Base-by-base conservation (phyloP, 345 rosid genomes). In the Eucalyptus pumila region DNA sequence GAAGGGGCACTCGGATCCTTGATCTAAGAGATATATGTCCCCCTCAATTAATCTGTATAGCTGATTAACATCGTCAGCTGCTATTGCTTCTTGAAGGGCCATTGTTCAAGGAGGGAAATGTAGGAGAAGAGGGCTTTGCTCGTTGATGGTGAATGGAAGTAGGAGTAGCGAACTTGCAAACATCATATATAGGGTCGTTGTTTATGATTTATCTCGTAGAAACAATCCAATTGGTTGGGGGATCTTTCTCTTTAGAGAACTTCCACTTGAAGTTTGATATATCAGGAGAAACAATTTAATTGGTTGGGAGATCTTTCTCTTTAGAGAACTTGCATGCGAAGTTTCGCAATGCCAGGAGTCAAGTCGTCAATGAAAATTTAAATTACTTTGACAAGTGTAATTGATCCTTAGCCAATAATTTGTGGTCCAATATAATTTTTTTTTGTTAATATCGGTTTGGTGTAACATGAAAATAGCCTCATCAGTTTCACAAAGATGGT, bases 141-240 rank as follows among this genome's bases (percentile, higher is more conserved):
- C 14, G 10, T 14, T 62, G 72, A 62, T 30, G 34, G 8, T 62
- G 34, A 17, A 62, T 62, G 9, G 72, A 62, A 62, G 34, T 13
- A 62, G 65, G n/a, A 58, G n/a, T 58, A 11, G 19, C 34, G 72
- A 62, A 62, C 72, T 27, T 62, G 34, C 34, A 0, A 30, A 62
- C 56, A 62, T 62, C 69, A 58, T 26, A 58, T 26, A 58, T 58
- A 26, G 14, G 5, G 65, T 30, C 34, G 2, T 5, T 24, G n/a
- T 58, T 58, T 11, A 26, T 24, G 13, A 5, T 58, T 0, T 58
- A 26, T 24, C 65, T 2, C 0, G 14, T 26, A 8, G 0, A 0
- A 58, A 58, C 6, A 58, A 58, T 26, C 6, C 65, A 58, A 26
- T 26, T 3, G 14, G n/a, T 58, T 1, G 1, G n/a, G 62, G 65